Evolutionary conservation across 805 yeast species (phyloP).

Genomic region (Pichia manshurica): DNA sequence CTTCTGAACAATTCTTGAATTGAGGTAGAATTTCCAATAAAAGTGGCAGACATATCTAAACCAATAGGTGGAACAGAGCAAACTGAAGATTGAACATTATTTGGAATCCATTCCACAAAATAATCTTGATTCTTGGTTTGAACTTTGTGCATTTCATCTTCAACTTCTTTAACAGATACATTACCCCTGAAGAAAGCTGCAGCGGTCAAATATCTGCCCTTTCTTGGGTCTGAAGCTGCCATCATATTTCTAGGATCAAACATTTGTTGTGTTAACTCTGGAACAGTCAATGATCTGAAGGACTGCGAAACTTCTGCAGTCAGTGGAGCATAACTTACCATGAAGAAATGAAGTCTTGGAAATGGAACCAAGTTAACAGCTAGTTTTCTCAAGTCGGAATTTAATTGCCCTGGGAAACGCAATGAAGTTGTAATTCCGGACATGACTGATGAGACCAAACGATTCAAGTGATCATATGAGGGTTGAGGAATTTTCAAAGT

Average conservation of each 20-base stretch:
- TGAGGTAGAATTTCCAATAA: slow-evolving; percentile 88
- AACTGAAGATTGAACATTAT: slow-evolving; percentile 89
- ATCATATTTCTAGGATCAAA: slow-evolving; percentile 90
- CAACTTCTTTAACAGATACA: slow-evolving; percentile 88
- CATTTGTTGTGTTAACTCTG: slow-evolving; percentile 90
- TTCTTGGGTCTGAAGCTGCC: slow-evolving; percentile 91
- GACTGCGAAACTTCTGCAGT: slow-evolving; percentile 75
- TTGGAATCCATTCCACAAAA: slow-evolving; percentile 95
- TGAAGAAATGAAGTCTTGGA: slow-evolving; percentile 92
- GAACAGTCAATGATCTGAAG: slow-evolving; percentile 79
- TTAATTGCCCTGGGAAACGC: slow-evolving; percentile 93
- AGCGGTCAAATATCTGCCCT: slow-evolving; percentile 86
- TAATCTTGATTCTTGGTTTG: slow-evolving; percentile 76
- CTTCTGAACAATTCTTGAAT: slow-evolving; percentile 88
- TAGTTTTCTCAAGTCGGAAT: slow-evolving; percentile 85
- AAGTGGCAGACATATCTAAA: slow-evolving; percentile 85
- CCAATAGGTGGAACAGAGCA: slow-evolving; percentile 87
- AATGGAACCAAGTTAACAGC: slow-evolving; percentile 94
- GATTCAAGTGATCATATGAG: slow-evolving; percentile 70
- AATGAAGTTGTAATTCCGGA: slow-evolving; percentile 91
- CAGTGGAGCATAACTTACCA: slow-evolving; percentile 92
- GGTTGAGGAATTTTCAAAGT: slow-evolving; percentile 81
- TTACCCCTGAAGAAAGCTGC: slow-evolving; percentile 94
- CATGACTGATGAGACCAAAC: slow-evolving; percentile 85
- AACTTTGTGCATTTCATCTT: slow-evolving; percentile 83